Base-by-base conservation (phyloP, 129 eudicot species). In the Flaveria bidentis region DNA sequence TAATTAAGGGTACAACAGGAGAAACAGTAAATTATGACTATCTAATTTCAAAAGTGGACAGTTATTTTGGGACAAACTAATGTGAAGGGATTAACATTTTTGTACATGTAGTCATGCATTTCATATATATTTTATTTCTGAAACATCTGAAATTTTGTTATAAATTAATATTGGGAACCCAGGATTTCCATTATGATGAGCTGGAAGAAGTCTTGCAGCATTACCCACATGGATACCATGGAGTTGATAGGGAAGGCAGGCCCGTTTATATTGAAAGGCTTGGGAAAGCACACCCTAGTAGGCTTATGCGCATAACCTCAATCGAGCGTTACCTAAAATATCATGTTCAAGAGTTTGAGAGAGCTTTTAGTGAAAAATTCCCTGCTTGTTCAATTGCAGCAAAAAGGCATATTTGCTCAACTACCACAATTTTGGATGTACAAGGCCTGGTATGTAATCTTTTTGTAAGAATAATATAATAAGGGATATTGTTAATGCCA, bases 201-300 rank as follows among this genome's bases (percentile, higher is more conserved):
- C 77, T 85, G 50, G 96, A 93, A 66, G 95, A 93, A 84, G 98
- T 93, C n/a, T 76, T 86, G 78, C 92, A 86, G 72, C 88, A 88
- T 79, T 93, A 90, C 69, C 98, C 98, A 20, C 98, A 93, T 73
- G 98, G 98, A 47, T 93, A 90, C 85, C 98, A 93, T 86, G 98
- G 98, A 46, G 96, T 93, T 72, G 98, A 93, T 82, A 82, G 83
- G 79, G 96, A 90, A 68, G 98, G 98, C 66, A 84, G 98, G 30
- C 98, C 98, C 42, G 89, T 93, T 79, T 93, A 93, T 74, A 93
- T 93, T 50, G 98, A 93, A 85, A 82, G 98, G 85, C 95, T 93
- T 57, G 98, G 98, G 2, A 86, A 84, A 87, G 96, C 93, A 46
- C 83, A 92, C 73, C 97, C 97, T 16, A 84, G 87, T 75, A 87